Evolutionary conservation across 2,329 filamentous ascomycete species (phyloP), one percentile per base, ranked within the genome.

Genomic region (Exophiala sideris): DNA sequence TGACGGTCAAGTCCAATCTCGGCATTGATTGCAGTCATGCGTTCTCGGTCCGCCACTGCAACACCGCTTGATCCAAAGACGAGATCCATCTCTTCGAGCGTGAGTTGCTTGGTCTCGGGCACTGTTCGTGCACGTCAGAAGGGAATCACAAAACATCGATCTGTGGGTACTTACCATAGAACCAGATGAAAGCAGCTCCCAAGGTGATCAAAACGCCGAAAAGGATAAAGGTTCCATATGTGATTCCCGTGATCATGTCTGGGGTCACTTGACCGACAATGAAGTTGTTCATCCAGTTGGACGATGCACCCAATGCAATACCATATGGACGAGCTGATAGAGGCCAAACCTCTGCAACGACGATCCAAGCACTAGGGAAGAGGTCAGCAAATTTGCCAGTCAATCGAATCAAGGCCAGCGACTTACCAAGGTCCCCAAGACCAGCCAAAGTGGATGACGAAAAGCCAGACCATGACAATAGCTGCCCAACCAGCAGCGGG

Each of bases 311-410:
- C 0, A 91, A 73, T 0, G 86, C 78, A 10, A 87, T 85, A 38
- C 87, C 87, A 56, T 89, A 88, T 0, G 87, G 80, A 2, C 86
- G 79, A 8, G 83, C 83, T 54, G 80, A 84, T 4, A 89, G 71
- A 0, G 87, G 87, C 83, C 85, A 91, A 39, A 91, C 82, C 70
- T 90, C 87, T 2, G 85, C 81, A 21, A 89, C 79, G 51, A 91
- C 77, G 56, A 89, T 87, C 87, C 87, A 90, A 0, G 84, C 80
- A 62, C 83, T 55, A 38, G 34, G 36, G 29, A 24, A 4, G 16
- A 20, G 2, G 34, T 54, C 21, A 54, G 18, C 18, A 18, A 16
- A 11, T 29, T 45, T 10, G 12, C 11, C 18, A 40, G 10, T 4
- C 7, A 24, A 18, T 36, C 3, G 20, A 2, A 5, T 49, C 16